Evolutionary conservation across 331 rosid genomes (phyloP), one percentile per base, ranked within the genome.

Genomic region (Acacia concinna): DNA sequence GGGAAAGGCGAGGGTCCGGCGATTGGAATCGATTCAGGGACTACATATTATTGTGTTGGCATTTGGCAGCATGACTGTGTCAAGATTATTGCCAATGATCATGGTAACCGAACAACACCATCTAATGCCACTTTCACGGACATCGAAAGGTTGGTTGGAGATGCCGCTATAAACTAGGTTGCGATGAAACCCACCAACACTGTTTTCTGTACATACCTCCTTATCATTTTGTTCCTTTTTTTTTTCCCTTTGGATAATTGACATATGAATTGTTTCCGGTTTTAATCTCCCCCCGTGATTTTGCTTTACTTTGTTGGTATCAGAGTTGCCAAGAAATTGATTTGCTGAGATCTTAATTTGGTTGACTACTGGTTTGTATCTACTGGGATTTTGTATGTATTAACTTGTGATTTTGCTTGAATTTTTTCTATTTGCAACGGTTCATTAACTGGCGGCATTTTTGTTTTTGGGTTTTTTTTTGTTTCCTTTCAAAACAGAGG

Each of bases 51-150:
- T 0, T 92, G 94, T 17, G 94, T 90, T 4, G 94, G 94, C 3
- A 90, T 90, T 23, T 92, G 97, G 97, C 93, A 90, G 37, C 88
- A 88, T 12, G 93, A 90, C 79, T 87, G 94, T 31, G 97, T 92
- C 4, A 94, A 92, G 78, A 92, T 92, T 86, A 88, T 92, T 18
- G 91, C 97, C 28, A 92, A 92, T 52, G 94, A 90, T 41, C 97
- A 88, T 38, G 97, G 94, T 14, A 92, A 92, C 84, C 82, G 93
- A 13, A 92, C 93, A 12, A 92, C 97, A 28, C 97, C 97, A 2
- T 92, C 97, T 10, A 90, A 87, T 41, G 94, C 90, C 20, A 93
- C 93, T 1, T 92, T 92, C 85, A 92, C 94, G 0, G 97, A 92
- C 12, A 85, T 87, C 0, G 91, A 90, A 78, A 89, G 92, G 2